Base-by-base conservation (phyloP, 768 basidiomycete species). In the Amanita inopinata region DNA sequence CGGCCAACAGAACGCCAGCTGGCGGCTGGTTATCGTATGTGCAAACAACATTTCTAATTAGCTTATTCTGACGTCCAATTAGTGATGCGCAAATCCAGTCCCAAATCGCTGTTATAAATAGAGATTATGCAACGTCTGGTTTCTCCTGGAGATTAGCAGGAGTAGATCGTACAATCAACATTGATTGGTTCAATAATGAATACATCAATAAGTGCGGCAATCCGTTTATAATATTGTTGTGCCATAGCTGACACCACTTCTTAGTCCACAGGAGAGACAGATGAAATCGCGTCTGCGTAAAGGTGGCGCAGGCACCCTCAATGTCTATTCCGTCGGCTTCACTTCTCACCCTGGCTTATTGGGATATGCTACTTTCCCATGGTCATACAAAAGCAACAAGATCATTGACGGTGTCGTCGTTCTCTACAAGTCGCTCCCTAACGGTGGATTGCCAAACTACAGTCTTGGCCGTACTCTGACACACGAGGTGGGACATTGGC, bases 351-450 rank as follows among this genome's bases (percentile, higher is more conserved):
- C 41, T 17, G 61, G 62, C 9, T 60, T 69, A n/a, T 54, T 66
- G 43, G 65, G 61, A 32, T 67, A 67, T 48, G 51, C 59, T 5
- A 64, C 60, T 27, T 65, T 59, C 60, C 70, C 61, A 6, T 53
- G 35, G 9, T 44, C 47, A 19, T 69, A 65, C 54, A 9, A 27
- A 3, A 6, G 38, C 22, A 50, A 52, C 33, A 62, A 62, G 7
- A 45, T 42, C 5, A 60, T 63, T 38, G 67, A 70, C 45, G 67
- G 66, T 9, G 56, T 64, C 41, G 60, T 55, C 17, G 44, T 62
- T 32, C 52, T 44, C 4, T 58, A 42, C 43, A 48, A 46, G 7
- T 46, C 51, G 4, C 36, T 60, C 4, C 59, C 58, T 0, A 53
- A 62, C n/a, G 70, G 67, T 22, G 48, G 49, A 33, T 54, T 54